Percentiles rank a stretch among this genome's conserved stretches.
Evolutionary conservation across 306 rosid genomes (phyloP).

Genomic region (Vigna angularis): DNA sequence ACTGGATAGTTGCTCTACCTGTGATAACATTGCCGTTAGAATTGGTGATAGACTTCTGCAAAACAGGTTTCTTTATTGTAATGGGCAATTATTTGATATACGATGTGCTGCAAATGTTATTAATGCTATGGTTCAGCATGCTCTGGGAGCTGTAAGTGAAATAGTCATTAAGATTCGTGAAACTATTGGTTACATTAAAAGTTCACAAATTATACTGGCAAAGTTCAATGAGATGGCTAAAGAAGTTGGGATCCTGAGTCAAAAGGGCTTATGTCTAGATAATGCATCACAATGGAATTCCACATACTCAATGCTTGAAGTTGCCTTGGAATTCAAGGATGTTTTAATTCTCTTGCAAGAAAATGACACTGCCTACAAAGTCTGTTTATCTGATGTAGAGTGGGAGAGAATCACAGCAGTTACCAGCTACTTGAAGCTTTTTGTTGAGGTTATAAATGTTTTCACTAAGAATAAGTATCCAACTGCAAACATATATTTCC

Average conservation of each 20-base stretch:
- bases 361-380: constrained; percentile 60
- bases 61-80: constrained; percentile 85
- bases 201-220: constrained; percentile 67
- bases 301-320: constrained; percentile 82
- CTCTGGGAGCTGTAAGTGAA: constrained; percentile 64
- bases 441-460: constrained; percentile 67
- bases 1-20: constrained; percentile 72
- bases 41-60: constrained; percentile 83
- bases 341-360: constrained; percentile 75
- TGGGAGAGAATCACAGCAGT: constrained; percentile 74
- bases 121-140: constrained; percentile 57
- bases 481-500: constrained; percentile 84
- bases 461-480: constrained; percentile 67
- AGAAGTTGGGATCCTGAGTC: constrained; percentile 71
- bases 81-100: constrained; percentile 89
- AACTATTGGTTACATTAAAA: constrained; percentile 69
- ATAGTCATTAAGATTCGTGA: constrained; percentile 67
- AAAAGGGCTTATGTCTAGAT: constrained; percentile 67
- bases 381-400: constrained; percentile 69
- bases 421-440: constrained; percentile 76
- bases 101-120: constrained; percentile 72
- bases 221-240: constrained; percentile 76
- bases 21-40: constrained; percentile 65
- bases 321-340: constrained; percentile 79
- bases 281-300: constrained; percentile 79